A percentile compares a stretch with the other conserved stretches of the same genome.
phyloP scores from a whole-genome alignment of 257 asterid genomes.

The Plantago major region DNA sequence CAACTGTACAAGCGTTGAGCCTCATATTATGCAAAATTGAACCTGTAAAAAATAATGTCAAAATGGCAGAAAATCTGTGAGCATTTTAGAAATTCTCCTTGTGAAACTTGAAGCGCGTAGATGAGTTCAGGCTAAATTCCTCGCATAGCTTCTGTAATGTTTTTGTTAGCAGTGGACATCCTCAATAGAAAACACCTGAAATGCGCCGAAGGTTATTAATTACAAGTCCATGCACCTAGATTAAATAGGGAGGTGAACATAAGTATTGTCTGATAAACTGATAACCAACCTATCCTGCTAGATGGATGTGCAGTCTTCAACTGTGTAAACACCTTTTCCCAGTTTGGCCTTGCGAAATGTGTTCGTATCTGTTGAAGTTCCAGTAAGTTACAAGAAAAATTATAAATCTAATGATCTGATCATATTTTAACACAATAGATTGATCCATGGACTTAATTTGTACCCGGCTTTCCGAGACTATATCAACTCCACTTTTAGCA shows the following conservation, averaged over 20 bases:
- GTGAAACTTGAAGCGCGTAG: slow-evolving; percentile 79
- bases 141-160: slow-evolving; percentile 57
- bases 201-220: neutral
- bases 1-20: no score
- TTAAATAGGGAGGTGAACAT: no score
- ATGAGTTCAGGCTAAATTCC: slow-evolving; percentile 58
- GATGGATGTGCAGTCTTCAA: slow-evolving; percentile 54
- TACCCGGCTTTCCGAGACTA: slow-evolving; percentile 84
- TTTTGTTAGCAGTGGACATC: slow-evolving; percentile 56
- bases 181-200: slow-evolving; percentile 92
- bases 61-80: no score
- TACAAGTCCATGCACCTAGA: no score
- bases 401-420: neutral
- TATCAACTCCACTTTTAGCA: slow-evolving; percentile 84
- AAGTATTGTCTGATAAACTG: no score
- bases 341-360: slow-evolving; percentile 91
- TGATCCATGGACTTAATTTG: neutral
- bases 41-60: no score
- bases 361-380: slow-evolving; percentile 55
- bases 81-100: slow-evolving; percentile 75
- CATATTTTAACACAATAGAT: neutral
- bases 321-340: slow-evolving; percentile 69
- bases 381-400: neutral
- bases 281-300: slow-evolving; percentile 49
- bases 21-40: no score